Base-by-base conservation (phyloP, 1,284 basidiomycete species). In the Rhodotorula sp. region DNA sequence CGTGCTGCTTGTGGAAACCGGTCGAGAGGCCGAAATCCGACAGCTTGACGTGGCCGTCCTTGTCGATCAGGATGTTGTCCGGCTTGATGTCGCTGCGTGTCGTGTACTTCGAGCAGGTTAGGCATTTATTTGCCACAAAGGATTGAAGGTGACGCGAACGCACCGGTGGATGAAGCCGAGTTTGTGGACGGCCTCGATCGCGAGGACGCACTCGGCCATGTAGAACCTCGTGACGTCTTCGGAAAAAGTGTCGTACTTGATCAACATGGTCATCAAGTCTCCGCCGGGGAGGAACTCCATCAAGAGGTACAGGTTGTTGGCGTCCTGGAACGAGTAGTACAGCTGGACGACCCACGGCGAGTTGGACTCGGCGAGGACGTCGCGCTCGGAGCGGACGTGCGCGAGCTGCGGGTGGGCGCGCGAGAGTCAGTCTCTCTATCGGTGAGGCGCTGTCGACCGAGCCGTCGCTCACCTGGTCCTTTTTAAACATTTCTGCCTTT, bases 231-330 rank as follows among this genome's bases (percentile, higher is more conserved):
- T 96, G 51, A 99, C 95, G 80, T 99, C 95, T 81, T 99, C 95
- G 15, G 92, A 93, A 83, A 99, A 99, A 1, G 95, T 93, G 81
- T 99, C 95, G 82, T 99, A 98, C 82, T 98, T 98, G 89, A 99
- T 99, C 75, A 99, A 85, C 95, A 98, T 99, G 49, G 89, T 86
- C 95, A 99, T 98, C 71, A 99, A 84, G 81, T 99, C 95, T 30
- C 95, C 95, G 58, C 95, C 95, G 44, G 95, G 95, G 66, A 99
- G 84, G 83, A 98, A 99, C 82, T 98, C 95, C 95, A 99, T 99
- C 83, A 99, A 91, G 71, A 99, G 87, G 82, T 97, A 99, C 49
- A 99, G 87, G 79, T 96, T 98, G 58, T 93, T 85, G 26, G 93
- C 88, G 80, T 97, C 95, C 81, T 99, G 95, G 85, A 99, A 99